Conservation (phyloP, 148 eudicot genomes). For the Fallopia convolvulus region DNA sequence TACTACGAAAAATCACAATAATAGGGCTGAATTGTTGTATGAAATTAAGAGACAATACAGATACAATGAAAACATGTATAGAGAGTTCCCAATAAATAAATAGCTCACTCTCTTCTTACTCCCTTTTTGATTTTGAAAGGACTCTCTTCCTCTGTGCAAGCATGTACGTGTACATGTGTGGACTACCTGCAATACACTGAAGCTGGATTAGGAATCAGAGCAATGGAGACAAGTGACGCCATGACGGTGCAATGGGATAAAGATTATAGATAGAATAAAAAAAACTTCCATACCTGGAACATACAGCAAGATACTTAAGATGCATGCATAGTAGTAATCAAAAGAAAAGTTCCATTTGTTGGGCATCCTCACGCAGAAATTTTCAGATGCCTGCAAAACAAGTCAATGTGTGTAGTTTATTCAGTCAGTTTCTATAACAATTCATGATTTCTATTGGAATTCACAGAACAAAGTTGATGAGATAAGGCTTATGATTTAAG, state of each 20-base stretch:
- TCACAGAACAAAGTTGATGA: not conserved
- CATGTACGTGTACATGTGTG: conserved; percentile 83
- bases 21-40: not conserved
- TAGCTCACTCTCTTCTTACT: not conserved
- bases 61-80: not conserved
- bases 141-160: conserved; percentile 84
- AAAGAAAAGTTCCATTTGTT: conserved; percentile 87
- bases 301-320: conserved; percentile 50
- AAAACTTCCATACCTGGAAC: conserved; percentile 50
- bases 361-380: conserved; percentile 78
- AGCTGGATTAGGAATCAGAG: not conserved
- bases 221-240: not conserved
- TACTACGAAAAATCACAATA: no score
- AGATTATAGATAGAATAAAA: no score
- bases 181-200: conserved; percentile 51
- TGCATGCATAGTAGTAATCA: conserved; percentile 63
- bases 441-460: not conserved
- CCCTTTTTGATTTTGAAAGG: conserved; percentile 64
- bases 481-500: no score
- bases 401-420: not conserved
- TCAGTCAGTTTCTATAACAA: not conserved
- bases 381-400: conserved; percentile 51
- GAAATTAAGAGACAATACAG: not conserved
- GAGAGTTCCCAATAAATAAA: not conserved
- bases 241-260: not conserved